These are phyloP conservation scores for Neonectria neomacrospora DNA, from an alignment of 2,329 filamentous ascomycete genomes.

Conservation along the genomic window DNA sequence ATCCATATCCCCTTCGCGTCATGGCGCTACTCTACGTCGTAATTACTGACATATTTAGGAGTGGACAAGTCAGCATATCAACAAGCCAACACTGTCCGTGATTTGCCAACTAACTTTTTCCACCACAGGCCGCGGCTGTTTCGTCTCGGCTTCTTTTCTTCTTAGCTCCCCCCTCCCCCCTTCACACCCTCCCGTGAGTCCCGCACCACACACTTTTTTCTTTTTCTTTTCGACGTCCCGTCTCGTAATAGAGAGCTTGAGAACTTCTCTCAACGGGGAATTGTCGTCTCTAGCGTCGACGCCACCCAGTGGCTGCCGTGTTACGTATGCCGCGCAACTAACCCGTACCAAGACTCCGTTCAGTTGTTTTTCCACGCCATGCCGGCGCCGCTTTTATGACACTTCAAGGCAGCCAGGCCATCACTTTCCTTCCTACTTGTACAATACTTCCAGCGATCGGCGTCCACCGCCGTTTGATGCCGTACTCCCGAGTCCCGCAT, in stretches of 20 bases:
- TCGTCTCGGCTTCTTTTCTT: conserved; percentile 13
- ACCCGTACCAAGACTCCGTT: conserved; percentile 17
- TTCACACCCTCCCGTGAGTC: conserved; percentile 2
- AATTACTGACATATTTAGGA: not conserved
- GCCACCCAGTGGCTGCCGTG: conserved; percentile 24
- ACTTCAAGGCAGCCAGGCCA: not conserved
- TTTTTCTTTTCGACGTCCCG: conserved; percentile 2
- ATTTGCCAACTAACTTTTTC: not conserved
- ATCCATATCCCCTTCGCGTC: not conserved
- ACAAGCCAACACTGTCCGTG: not conserved
- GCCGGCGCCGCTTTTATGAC: conserved; percentile 7
- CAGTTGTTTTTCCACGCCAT: conserved; percentile 19
- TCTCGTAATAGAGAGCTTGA: conserved; percentile 18
- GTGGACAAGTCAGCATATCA: conserved; percentile 8
- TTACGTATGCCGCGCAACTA: conserved; percentile 19
- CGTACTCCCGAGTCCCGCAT: conserved; percentile 7
- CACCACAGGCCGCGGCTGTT: conserved; percentile 17
- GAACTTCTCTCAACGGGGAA: conserved; percentile 15
- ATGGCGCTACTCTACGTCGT: not conserved
- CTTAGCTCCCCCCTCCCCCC: conserved; percentile 4
- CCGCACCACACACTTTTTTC: not conserved
- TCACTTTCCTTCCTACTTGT: conserved; percentile 9
- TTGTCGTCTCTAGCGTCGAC: conserved; percentile 31
- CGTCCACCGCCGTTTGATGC: conserved; percentile 4
- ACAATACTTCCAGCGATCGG: not conserved